Evolutionary conservation across 306 rosid genomes (phyloP), one percentile per base, ranked within the genome.

Genomic region (Rubus parviflorus): DNA sequence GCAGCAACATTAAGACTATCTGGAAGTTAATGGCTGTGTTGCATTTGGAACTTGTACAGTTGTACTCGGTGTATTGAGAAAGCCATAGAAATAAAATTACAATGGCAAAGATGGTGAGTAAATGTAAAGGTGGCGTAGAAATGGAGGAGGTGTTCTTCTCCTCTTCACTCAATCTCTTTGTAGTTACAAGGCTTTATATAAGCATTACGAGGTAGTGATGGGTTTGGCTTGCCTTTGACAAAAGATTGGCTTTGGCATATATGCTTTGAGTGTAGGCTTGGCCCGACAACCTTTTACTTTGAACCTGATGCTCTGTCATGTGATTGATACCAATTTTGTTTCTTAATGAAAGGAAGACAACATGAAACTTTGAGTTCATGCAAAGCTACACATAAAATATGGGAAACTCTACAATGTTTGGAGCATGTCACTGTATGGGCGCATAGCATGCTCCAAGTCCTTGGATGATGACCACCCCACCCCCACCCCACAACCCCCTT

Each of bases 251-350:
- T 85, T 87, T 86, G 89, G 97, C 86, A 89, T 81, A 88, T 94
- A 84, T 94, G 82, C 98, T 79, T 91, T 81, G 95, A 88, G 96
- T 95, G 97, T 83, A 63, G 83, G 74, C 77, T 77, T 48, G 37
- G 54, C 69, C 56, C 7, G 52, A 41, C 77, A 79, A 68, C 78
- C 76, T 75, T 68, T 68, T 48, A 63, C 67, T 77, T 49, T 82
- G 85, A 73, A 71, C 81, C 81, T 70, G 42, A 81, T 81, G 68
- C 81, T 76, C 80, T 82, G 68, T 74, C 74, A 87, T 74, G 83
- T 71, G 63, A n/a, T 54, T 43, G 87, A 80, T 81, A 57, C 87
- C 76, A 62, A 47, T 62, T 14, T 77, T 11, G 9, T 48, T 54
- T 83, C 80, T 81, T 77, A 56, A 57, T 22, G 16, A 20, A 66